Evolutionary conservation across 106 monocot species (phyloP).

Genomic region (Dioscorea dumetorum): DNA sequence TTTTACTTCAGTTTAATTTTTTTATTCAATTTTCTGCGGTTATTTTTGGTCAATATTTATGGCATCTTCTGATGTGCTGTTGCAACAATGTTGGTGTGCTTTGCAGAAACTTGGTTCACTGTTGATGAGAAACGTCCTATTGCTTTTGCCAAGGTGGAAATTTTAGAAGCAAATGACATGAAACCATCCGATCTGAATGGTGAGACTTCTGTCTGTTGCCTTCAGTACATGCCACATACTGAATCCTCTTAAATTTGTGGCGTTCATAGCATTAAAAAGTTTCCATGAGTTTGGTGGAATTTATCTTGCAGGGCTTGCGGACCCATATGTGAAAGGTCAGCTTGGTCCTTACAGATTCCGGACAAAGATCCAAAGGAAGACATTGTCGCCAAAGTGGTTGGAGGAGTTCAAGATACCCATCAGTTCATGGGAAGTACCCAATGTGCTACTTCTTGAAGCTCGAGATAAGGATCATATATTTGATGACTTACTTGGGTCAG

Average conservation of each 20-base stretch:
- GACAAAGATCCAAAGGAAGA: conserved; percentile 78
- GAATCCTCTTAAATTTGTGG: background rate
- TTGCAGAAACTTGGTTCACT: conserved; percentile 69
- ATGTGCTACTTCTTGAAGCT: conserved; percentile 56
- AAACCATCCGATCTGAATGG: conserved; percentile 86
- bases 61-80: too few relatives aligned
- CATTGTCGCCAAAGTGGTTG: conserved; percentile 72
- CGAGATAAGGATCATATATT: conserved; percentile 86
- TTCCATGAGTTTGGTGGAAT: background rate
- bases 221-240: background rate
- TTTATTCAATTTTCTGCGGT: too few relatives aligned
- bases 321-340: conserved; percentile 87
- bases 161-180: conserved; percentile 81
- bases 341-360: conserved; percentile 64
- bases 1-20: too few relatives aligned
- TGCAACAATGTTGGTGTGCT: too few relatives aligned
- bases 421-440: conserved; percentile 74
- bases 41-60: too few relatives aligned
- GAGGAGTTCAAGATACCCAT: conserved; percentile 89
- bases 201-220: conserved; percentile 3
- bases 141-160: conserved; percentile 71
- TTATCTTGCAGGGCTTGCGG: conserved; percentile 55
- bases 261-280: background rate
- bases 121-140: conserved; percentile 73
- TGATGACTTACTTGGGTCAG: conserved; percentile 80